Conservation (phyloP, 129 eudicot genomes). For the Flaveria trinervia region DNA sequence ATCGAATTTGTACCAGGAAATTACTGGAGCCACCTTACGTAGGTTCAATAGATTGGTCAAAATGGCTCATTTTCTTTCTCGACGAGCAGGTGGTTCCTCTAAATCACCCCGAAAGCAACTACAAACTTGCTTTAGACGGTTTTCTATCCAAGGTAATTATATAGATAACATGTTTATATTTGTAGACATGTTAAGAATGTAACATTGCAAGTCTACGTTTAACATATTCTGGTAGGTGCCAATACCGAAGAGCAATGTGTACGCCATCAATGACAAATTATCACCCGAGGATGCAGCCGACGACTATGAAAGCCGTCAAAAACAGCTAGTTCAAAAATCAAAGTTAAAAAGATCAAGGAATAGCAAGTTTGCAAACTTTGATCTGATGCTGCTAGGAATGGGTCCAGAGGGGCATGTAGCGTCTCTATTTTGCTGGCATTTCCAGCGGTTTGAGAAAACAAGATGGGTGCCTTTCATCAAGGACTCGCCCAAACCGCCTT, state of each 20-base stretch:
- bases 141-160: conserved; percentile 76
- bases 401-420: conserved; percentile 94
- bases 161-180: background rate
- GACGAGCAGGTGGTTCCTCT: conserved; percentile 83
- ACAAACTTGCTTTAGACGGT: conserved; percentile 65
- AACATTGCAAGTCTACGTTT: background rate
- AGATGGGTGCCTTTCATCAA: conserved; percentile 72
- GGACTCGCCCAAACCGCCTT: conserved; percentile 86
- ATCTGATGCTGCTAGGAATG: conserved; percentile 76
- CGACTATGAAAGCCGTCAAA: conserved; percentile 59
- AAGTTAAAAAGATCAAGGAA: conserved; percentile 31
- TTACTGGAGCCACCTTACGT: conserved; percentile 55
- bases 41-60: conserved; percentile 64
- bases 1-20: conserved; percentile 47
- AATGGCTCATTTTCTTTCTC: conserved; percentile 78
- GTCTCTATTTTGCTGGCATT: conserved; percentile 69
- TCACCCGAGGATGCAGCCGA: conserved; percentile 66
- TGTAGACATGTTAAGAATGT: background rate
- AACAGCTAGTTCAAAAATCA: conserved; percentile 36
- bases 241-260: conserved; percentile 47
- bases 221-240: conserved; percentile 51
- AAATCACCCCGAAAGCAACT: conserved; percentile 63
- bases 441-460: conserved; percentile 53
- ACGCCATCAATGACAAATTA: conserved; percentile 49
- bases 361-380: conserved; percentile 62